Conservation (phyloP, 306 rosid genomes). For the Quercus gilva region DNA sequence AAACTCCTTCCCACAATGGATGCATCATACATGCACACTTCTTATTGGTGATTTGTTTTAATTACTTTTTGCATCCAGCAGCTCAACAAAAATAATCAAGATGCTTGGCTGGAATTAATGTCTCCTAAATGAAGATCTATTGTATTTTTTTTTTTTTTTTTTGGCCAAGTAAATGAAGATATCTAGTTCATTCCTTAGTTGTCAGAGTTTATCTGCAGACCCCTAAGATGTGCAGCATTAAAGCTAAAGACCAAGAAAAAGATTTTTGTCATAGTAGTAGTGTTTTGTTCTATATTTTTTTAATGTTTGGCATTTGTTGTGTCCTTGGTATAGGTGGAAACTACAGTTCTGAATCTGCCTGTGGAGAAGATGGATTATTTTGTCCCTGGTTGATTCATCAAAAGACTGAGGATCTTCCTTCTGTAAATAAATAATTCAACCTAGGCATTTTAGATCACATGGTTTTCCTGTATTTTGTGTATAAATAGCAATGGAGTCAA, state of each 20-base stretch:
- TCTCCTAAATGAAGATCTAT: background rate
- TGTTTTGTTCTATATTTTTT: background rate
- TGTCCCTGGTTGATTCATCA: constrained; percentile 65
- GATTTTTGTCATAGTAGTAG: background rate
- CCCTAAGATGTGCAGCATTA: background rate
- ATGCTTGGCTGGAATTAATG: background rate
- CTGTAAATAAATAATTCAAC: constrained; percentile 42
- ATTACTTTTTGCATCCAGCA: background rate
- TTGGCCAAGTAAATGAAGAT: too few species aligned
- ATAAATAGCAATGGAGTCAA: constrained; percentile 4
- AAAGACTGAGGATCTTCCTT: constrained; percentile 1
- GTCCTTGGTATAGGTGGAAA: constrained; percentile 53
- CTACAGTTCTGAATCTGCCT: constrained; percentile 82
- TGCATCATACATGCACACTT: background rate
- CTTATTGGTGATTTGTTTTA: background rate
- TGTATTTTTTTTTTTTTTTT: too few species aligned
- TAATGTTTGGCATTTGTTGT: constrained; percentile 4
- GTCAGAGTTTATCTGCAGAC: background rate
- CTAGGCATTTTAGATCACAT: background rate
- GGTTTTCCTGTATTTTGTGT: constrained; percentile 5
- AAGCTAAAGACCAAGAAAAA: background rate
- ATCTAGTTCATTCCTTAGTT: background rate
- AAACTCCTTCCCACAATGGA: background rate
- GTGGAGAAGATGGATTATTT: constrained; percentile 92
- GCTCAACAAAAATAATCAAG: background rate